Conservation (phyloP, 305 asterid genomes). For the Fraxinus xanthoxyloides region DNA sequence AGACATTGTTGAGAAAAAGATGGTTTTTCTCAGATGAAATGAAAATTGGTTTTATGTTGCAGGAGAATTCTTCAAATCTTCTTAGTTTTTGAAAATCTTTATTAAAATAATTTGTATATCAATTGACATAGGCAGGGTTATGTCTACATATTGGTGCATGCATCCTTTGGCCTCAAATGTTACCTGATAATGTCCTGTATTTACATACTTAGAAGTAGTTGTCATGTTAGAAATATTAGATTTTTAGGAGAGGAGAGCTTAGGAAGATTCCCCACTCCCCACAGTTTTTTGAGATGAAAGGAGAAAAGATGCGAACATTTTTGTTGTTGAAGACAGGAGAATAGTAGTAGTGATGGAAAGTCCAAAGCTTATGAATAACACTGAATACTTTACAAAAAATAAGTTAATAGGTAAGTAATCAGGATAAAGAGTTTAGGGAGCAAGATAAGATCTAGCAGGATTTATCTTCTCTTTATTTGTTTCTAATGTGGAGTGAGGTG, state of each 20-base stretch:
- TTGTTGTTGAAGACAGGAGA: neutral
- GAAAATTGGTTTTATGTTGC: no score
- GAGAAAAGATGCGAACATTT: neutral
- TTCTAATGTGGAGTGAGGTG: neutral
- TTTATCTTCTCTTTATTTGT: neutral
- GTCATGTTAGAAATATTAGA: neutral
- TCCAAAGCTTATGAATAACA: neutral
- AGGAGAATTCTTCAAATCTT: neutral
- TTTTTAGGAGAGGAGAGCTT: neutral
- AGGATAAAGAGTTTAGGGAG: neutral
- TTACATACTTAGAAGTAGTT: neutral
- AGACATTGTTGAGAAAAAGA: no score
- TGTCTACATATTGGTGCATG: neutral
- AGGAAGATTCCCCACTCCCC: neutral
- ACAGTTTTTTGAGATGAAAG: neutral
- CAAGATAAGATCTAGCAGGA: neutral
- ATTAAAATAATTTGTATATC: neutral
- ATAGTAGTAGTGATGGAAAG: neutral
- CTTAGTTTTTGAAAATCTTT: neutral
- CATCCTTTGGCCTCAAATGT: neutral
- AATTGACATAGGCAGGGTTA: neutral
- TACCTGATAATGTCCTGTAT: neutral
- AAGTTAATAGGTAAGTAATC: neutral
- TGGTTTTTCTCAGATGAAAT: no score
- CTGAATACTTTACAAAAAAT: neutral